These are phyloP conservation scores for Syncephalastrum racemosum DNA, from an alignment of 371 early-diverging fungal species.

Conservation along the genomic window DNA sequence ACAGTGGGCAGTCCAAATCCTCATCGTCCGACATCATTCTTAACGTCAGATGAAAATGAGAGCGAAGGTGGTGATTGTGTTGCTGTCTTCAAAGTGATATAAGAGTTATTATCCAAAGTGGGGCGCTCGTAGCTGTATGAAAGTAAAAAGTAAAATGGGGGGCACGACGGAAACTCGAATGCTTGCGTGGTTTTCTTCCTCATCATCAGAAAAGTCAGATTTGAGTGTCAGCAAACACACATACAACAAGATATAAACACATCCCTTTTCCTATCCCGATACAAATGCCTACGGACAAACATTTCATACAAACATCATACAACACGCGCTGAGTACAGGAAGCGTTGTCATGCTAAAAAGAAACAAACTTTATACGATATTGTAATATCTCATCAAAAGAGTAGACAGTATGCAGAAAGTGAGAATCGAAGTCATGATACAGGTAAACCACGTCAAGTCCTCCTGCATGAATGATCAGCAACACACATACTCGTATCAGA, in stretches of 20 bases:
- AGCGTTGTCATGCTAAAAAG: not conserved
- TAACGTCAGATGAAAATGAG: not conserved
- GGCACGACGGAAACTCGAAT: not conserved
- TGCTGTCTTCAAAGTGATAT: not conserved
- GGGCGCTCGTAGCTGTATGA: not conserved
- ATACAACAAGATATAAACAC: too few relatives aligned
- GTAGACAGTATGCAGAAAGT: slow-evolving; percentile 33
- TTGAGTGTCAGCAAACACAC: not conserved
- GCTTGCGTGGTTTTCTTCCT: not conserved
- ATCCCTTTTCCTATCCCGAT: too few relatives aligned
- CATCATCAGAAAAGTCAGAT: not conserved
- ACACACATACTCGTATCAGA: not conserved
- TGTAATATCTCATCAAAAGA: slow-evolving; percentile 41
- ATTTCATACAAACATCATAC: too few relatives aligned
- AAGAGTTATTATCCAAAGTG: not conserved
- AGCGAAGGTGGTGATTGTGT: slow-evolving; percentile 1
- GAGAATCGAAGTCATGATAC: slow-evolving; percentile 47
- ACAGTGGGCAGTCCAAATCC: slow-evolving; percentile 83
- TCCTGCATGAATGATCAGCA: slow-evolving; percentile 23
- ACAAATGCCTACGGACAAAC: too few relatives aligned
- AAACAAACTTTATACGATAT: slow-evolving; percentile 21
- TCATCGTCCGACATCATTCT: slow-evolving; percentile 61
- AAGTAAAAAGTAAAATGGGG: not conserved
- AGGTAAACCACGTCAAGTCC: slow-evolving; percentile 66
- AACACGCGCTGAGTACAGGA: not conserved